Conservation (phyloP, 169 alveolate genomes). For the Besnoitia besnoiti region DNA sequence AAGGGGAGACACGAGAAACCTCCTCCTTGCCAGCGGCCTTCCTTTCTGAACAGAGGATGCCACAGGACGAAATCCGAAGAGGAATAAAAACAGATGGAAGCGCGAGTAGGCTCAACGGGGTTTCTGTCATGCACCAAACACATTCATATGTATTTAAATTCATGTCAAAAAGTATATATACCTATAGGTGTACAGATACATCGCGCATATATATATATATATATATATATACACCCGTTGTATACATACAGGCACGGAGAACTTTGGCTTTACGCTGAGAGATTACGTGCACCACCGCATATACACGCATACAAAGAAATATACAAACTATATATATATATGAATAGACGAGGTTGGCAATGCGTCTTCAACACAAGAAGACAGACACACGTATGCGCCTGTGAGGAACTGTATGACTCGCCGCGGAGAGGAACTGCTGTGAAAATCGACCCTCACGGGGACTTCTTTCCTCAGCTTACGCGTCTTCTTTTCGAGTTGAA, state of each 20-base stretch:
- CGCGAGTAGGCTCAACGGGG: not conserved
- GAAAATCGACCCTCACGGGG: too few species aligned
- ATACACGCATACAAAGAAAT: too few species aligned
- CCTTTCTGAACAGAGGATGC: not conserved
- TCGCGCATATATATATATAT: not conserved
- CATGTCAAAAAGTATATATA: not conserved
- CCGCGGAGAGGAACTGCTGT: too few species aligned
- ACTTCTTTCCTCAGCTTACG: not conserved
- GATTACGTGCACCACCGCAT: too few species aligned
- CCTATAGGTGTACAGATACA: not conserved
- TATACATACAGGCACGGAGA: not conserved
- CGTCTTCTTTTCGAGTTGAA: slow-evolving; percentile 21
- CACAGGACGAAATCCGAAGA: too few species aligned
- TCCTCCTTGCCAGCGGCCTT: slow-evolving; percentile 1
- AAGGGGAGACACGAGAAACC: not conserved
- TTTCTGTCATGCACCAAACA: too few species aligned
- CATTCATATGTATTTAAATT: not conserved
- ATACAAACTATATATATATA: too few species aligned
- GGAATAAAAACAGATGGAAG: not conserved
- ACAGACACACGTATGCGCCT: too few species aligned
- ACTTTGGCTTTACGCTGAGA: not conserved
- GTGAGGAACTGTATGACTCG: too few species aligned
- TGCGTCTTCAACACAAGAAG: too few species aligned
- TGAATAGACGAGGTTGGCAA: too few species aligned
- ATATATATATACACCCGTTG: not conserved